phyloP scores from a whole-genome alignment of 805 yeast genomes.

The Candida nitratophila region DNA sequence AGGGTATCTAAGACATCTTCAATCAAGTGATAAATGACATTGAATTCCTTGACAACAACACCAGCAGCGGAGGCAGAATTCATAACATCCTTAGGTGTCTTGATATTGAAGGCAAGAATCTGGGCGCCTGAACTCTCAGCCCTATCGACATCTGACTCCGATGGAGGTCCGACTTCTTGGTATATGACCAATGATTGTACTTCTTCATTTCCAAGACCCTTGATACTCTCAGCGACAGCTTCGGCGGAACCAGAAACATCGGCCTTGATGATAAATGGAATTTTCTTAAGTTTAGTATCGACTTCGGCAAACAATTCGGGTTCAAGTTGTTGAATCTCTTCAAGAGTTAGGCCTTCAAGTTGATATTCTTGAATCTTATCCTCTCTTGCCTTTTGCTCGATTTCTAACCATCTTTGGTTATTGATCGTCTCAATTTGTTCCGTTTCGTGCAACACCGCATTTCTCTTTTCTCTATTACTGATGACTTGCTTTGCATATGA shows the following conservation, averaged over 20 bases:
- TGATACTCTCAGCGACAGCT: slow-evolving; percentile 79
- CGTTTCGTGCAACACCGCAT: slow-evolving; percentile 46
- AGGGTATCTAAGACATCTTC: slow-evolving; percentile 72
- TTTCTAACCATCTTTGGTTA: slow-evolving; percentile 50
- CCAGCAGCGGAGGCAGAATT: slow-evolving; percentile 49
- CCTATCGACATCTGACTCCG: slow-evolving; percentile 57
- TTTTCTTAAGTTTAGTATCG: slow-evolving; percentile 23
- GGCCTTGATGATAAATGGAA: slow-evolving; percentile 71
- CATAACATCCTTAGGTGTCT: slow-evolving; percentile 55
- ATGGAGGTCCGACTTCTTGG: slow-evolving; percentile 73
- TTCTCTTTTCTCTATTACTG: slow-evolving; percentile 52
- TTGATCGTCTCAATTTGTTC: slow-evolving; percentile 66
- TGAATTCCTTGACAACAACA: slow-evolving; percentile 56
- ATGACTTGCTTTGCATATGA: slow-evolving; percentile 68
- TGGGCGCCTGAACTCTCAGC: slow-evolving; percentile 67
- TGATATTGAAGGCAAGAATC: slow-evolving; percentile 73
- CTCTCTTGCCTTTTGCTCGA: slow-evolving; percentile 43
- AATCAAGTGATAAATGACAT: slow-evolving; percentile 80
- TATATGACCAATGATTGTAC: slow-evolving; percentile 64
- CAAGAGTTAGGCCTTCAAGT: slow-evolving; percentile 51
- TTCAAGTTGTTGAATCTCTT: slow-evolving; percentile 32
- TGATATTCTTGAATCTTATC: slow-evolving; percentile 51
- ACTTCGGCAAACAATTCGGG: slow-evolving; percentile 26
- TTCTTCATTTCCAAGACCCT: slow-evolving; percentile 81
- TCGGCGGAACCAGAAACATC: slow-evolving; percentile 95